Evolutionary conservation across 2,329 filamentous ascomycete species (phyloP).

Genomic region (Xylaria polymorpha): DNA sequence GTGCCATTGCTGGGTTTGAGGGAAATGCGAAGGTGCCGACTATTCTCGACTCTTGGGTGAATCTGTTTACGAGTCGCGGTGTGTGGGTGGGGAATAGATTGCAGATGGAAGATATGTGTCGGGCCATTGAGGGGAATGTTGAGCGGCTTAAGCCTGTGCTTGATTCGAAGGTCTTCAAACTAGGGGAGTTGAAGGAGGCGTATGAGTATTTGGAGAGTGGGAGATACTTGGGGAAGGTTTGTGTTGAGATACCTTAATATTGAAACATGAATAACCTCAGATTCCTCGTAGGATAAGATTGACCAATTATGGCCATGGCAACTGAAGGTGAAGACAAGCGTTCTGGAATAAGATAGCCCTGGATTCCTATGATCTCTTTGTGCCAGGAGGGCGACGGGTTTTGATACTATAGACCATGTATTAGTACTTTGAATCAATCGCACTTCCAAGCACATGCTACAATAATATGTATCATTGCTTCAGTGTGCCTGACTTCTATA

Average conservation of each 20-base stretch:
- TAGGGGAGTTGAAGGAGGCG: conserved; percentile 60
- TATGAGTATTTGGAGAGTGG: conserved; percentile 53
- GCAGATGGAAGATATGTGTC: conserved; percentile 65
- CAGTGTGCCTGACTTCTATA: too few relatives aligned
- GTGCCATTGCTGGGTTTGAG: conserved; percentile 49
- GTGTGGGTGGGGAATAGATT: conserved; percentile 59
- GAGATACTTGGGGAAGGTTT: conserved; percentile 56
- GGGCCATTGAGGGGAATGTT: conserved; percentile 60
- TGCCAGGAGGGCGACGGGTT: too few relatives aligned
- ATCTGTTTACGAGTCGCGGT: conserved; percentile 58
- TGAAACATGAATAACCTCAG: background rate
- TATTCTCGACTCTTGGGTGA: conserved; percentile 49
- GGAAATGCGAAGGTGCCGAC: conserved; percentile 39
- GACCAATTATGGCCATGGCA: too few relatives aligned
- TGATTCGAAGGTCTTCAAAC: conserved; percentile 57
- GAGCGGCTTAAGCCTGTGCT: conserved; percentile 58
- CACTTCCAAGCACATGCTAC: too few relatives aligned
- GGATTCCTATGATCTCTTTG: too few relatives aligned
- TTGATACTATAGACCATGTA: too few relatives aligned
- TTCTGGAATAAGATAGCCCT: too few relatives aligned
- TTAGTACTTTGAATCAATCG: too few relatives aligned
- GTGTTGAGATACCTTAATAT: conserved; percentile 36
- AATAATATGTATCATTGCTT: too few relatives aligned
- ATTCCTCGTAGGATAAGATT: too few relatives aligned
- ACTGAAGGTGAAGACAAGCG: too few relatives aligned